These are phyloP conservation scores for Globisporangium emineosum DNA, from an alignment of 352 stramenopile species.

Conservation along the genomic window DNA sequence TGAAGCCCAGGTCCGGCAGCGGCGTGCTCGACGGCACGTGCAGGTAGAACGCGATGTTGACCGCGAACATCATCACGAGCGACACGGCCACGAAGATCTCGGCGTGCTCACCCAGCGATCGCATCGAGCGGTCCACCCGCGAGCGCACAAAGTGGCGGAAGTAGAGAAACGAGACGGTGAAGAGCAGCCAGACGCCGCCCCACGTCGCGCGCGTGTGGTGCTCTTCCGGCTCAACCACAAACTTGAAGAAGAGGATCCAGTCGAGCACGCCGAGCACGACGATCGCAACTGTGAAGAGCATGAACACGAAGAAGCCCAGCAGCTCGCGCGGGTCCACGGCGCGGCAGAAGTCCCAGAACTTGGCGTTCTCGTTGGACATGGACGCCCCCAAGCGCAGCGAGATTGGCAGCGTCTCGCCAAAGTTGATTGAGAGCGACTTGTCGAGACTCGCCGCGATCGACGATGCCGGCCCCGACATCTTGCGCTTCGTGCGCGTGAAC, in stretches of 20 bases:
- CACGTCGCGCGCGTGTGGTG: conserved; percentile 40
- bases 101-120: conserved; percentile 45
- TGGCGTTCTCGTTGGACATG: conserved; percentile 7
- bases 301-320: conserved; percentile 41
- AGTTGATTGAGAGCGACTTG: conserved; percentile 26
- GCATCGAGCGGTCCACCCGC: conserved; percentile 36
- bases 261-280: conserved; percentile 44
- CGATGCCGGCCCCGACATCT: conserved; percentile 49
- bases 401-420: conserved; percentile 17
- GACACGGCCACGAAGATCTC: conserved; percentile 71
- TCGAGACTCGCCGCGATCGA: conserved; percentile 31
- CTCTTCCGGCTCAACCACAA: conserved; percentile 49
- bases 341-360: conserved; percentile 25
- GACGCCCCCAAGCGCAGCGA: conserved; percentile 7
- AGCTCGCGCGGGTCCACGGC: conserved; percentile 42
- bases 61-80: conserved; percentile 61
- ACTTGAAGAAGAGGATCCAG: conserved; percentile 70
- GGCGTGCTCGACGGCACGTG: conserved; percentile 53
- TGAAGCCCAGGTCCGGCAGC: conserved; percentile 71
- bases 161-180: conserved; percentile 41
- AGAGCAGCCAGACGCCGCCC: conserved; percentile 53
- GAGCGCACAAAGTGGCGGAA: conserved; percentile 42
- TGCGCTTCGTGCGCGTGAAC: conserved; percentile 46
- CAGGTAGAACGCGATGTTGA: conserved; percentile 74
- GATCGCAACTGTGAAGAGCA: conserved; percentile 37